phyloP scores from a whole-genome alignment of 2,329 filamentous ascomycete genomes.

The Byssochlamys sp. region DNA sequence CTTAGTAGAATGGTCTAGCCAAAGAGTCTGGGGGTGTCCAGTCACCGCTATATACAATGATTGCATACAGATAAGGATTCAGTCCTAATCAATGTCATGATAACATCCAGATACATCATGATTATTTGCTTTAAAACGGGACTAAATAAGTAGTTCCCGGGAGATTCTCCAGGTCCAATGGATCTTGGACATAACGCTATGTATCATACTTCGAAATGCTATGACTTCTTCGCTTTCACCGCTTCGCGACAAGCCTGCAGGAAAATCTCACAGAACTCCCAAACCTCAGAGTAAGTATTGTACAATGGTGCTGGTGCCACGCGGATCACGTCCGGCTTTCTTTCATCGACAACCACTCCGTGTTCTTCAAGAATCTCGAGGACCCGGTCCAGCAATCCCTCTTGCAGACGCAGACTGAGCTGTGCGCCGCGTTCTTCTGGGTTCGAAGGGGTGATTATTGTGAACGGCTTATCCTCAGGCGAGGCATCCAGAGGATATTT shows the following conservation, averaged over 20 bases:
- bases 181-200: too few relatives aligned
- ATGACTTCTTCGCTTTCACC: slow-evolving; percentile 11
- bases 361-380: slow-evolving; percentile 53
- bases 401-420: slow-evolving; percentile 60
- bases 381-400: slow-evolving; percentile 62
- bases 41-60: not conserved
- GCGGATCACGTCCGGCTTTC: slow-evolving; percentile 74
- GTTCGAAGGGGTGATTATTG: slow-evolving; percentile 60
- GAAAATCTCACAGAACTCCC: slow-evolving; percentile 49
- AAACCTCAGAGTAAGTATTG: slow-evolving; percentile 68
- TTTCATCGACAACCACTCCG: slow-evolving; percentile 70
- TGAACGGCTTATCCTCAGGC: slow-evolving; percentile 38
- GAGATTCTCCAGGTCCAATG: too few relatives aligned
- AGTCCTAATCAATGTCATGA: not conserved
- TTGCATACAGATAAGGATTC: not conserved
- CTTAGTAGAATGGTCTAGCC: not conserved
- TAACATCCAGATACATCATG: too few relatives aligned
- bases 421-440: slow-evolving; percentile 65
- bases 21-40: not conserved
- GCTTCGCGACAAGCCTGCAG: slow-evolving; percentile 38
- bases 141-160: too few relatives aligned
- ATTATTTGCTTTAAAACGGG: not conserved
- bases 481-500: slow-evolving; percentile 21
- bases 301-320: slow-evolving; percentile 78
- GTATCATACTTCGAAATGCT: not conserved